A percentile compares a stretch with the other conserved stretches of the same genome.
Conservation (phyloP, 306 rosid species). For the Biancaea sappan region DNA sequence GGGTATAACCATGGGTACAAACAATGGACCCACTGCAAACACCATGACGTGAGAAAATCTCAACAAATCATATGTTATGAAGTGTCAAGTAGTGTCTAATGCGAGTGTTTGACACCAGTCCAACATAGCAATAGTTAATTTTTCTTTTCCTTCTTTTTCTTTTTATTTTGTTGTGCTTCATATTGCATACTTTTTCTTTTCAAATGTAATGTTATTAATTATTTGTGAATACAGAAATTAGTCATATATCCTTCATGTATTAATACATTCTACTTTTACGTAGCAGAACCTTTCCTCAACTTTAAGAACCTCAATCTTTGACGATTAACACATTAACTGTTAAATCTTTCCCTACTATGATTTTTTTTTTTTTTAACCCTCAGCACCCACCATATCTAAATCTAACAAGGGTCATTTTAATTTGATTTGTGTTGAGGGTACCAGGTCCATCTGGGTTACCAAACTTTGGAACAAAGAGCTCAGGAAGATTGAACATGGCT, state of each 20-base stretch:
- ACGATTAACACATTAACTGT: conserved; percentile 25
- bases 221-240: neutral
- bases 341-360: conserved; percentile 20
- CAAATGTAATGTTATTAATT: neutral
- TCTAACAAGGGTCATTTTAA: neutral
- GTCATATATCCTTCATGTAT: conserved; percentile 1
- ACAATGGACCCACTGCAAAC: neutral
- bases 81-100: no score
- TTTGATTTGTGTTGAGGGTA: conserved; percentile 12
- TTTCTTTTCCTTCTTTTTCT: no score
- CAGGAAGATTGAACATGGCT: conserved; percentile 50
- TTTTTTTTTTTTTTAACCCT: neutral
- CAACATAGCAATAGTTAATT: no score
- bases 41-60: neutral
- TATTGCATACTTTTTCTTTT: neutral
- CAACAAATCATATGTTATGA: neutral
- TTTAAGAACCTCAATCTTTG: conserved; percentile 5
- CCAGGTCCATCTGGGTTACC: conserved; percentile 10
- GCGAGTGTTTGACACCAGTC: neutral
- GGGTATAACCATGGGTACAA: neutral
- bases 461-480: conserved; percentile 16
- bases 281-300: neutral
- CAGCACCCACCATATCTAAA: conserved; percentile 25
- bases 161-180: neutral
- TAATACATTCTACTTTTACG: neutral